Base-by-base conservation (phyloP, 192 early-diverging fungal genomes). In the Globomyces pollinis-pini region DNA sequence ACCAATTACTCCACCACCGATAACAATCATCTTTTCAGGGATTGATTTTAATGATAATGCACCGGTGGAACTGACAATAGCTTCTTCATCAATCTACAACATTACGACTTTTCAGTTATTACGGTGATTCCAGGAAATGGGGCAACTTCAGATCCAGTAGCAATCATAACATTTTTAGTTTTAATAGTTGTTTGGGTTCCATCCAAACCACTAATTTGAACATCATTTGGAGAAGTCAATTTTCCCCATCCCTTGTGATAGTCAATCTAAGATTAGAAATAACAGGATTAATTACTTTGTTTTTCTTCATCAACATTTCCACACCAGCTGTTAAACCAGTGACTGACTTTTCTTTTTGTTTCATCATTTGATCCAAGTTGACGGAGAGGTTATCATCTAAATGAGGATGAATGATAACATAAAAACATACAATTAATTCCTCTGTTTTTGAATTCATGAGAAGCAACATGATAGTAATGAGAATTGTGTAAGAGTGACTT, bases 401-500 rank as follows among this genome's bases (percentile, higher is more conserved):
- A n/a, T n/a, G n/a, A n/a, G n/a, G 49, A 13, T 54, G 13, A 41
- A 23, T 39, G 11, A 16, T 8, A 61, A 67, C 72, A 57, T 69
- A 84, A 85, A 78, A 58, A 67, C 72, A 57, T 69, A 84, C 86
- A 78, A 58, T 94, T 88, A 62, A 98, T 98, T 62, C 96, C 96
- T 62, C 96, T 87, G 67, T 85, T 80, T 68, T 83, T 84, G 63
- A 96, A 88, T 30, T 90, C 89, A 67, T 98, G 91, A 66, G 88
- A 72, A 35, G 96, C 87, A 69, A 88, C 76, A 72, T 98, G 93
- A 75, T 88, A 94, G 51, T 96, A 78, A 81, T 98, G 93, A 33
- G 96, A 93, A 84, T 98, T 96, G 86, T 98, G 85, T 63, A 98
- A 83, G 69, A 98, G 86, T 42, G 96, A 91, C 80, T 98, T 98